Evolutionary conservation across 2,329 filamentous ascomycete species (phyloP), one percentile per base, ranked within the genome.

Genomic region (Sporothrix brunneoviolacea): DNA sequence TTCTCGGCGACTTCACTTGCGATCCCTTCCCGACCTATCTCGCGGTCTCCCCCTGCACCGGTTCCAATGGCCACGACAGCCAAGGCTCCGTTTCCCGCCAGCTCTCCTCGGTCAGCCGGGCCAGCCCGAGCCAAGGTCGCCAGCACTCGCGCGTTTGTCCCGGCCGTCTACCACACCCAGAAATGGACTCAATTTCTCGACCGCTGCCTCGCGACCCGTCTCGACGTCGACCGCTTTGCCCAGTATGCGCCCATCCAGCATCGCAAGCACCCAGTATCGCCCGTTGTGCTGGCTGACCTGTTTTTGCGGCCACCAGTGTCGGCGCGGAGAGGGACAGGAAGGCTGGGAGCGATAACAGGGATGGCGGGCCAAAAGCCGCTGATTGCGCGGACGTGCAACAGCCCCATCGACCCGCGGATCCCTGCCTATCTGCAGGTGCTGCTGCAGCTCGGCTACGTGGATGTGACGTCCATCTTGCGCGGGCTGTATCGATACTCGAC

Each of bases 371-470:
- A n/a, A n/a, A n/a, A n/a, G 3, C 21, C 8, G 28, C 24, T 33
- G 7, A 36, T 41, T 9, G 22, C 32, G 12, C 33, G 32, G 21
- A 62, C 64, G 44, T 74, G 74, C 58, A 60, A 65, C 57, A 67
- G 76, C 59, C 73, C 67, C 51, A 73, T 82, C 59, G 80, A 85
- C 57, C 77, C 79, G 8, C 74, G 79, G 55, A 70, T 83, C 8
- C 72, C 75, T 0, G 72, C 69, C n/a, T 86, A 83, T 60, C 62
- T 84, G 9, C 72, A 82, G 56, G 67, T 72, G 16, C 71, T 85
- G 41, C 69, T 76, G 38, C 65, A 71, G 28, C 70, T 72, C 42
- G 68, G 70, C 28, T 70, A 76, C 52, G 66, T 84, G 54, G 73
- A 81, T 56, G 70, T 75, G 4, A 69, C 76, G 0, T 75, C 76